These are phyloP conservation scores for Poronia punctata DNA, from an alignment of 495 filamentous ascomycete genomes.

Conservation along the genomic window DNA sequence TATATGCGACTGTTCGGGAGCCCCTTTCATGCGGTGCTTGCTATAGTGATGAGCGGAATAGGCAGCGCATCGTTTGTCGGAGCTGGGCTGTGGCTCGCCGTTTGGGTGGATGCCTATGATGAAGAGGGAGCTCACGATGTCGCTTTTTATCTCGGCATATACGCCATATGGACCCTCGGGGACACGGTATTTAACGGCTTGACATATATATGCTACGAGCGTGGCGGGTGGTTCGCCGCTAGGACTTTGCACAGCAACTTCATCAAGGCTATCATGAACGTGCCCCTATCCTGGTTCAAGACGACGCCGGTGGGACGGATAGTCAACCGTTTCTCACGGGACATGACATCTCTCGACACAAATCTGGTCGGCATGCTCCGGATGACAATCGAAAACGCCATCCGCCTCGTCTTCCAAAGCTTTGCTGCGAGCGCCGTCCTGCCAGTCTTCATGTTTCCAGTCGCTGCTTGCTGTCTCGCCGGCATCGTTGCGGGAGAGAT, in stretches of 20 bases:
- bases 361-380: conserved; percentile 32
- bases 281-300: conserved; percentile 50
- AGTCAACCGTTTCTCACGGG: conserved; percentile 49
- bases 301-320: conserved; percentile 49
- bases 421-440: conserved; percentile 42
- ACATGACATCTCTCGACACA: conserved; percentile 39
- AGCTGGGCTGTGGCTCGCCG: conserved; percentile 34
- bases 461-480: conserved; percentile 31
- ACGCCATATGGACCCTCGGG: conserved; percentile 25
- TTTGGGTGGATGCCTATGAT: conserved; percentile 47
- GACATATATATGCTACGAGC: conserved; percentile 28
- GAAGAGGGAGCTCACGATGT: conserved; percentile 25
- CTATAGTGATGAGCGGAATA: conserved; percentile 23
- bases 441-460: conserved; percentile 42
- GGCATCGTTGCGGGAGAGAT: conserved; percentile 42
- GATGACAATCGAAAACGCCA: conserved; percentile 30
- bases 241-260: conserved; percentile 38
- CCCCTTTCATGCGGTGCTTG: conserved; percentile 22
- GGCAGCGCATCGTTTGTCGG: conserved; percentile 23
- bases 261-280: conserved; percentile 38
- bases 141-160: conserved; percentile 33
- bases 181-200: conserved; percentile 25
- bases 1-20: conserved; percentile 35
- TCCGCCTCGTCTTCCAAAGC: conserved; percentile 36
- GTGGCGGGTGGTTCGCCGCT: conserved; percentile 40